Base-by-base conservation (phyloP, 495 filamentous ascomycete genomes). In the Alectoria sarmentosa region DNA sequence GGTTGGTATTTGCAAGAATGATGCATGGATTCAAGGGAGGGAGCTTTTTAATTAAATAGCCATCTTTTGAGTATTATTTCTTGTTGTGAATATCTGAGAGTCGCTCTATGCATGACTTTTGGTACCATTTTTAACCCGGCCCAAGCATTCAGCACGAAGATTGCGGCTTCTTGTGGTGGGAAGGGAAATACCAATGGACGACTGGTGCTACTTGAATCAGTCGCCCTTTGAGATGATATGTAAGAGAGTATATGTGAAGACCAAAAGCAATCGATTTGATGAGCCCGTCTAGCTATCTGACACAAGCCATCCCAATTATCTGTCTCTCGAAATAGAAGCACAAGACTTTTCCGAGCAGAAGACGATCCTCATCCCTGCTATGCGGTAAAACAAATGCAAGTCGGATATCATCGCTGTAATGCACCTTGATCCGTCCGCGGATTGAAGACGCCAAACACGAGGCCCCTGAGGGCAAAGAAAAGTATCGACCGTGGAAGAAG, bases 331-430 rank as follows among this genome's bases (percentile, higher is more conserved):
- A 42, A 39, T 21, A 63, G 36, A 63, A 46, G 49, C 49, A 57
- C 19, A 65, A 64, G 36, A 62, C 66, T 65, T 65, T 65, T 68
- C 66, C 62, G 26, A 30, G 26, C 55, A 36, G 54, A 41, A 49
- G 72, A 77, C 76, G 7, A 73, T 73, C 75, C 76, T 79, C 73
- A 73, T 76, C 71, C 73, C 74, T 74, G 72, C 68, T 69, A 70
- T 68, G 68, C 72, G 66, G 68, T 66, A 70, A 73, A 62, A 70
- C 74, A 73, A 70, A 68, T 74, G 76, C 77, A 78, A 78, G 75
- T 77, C 72, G 73, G 76, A 79, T 77, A 77, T 77, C 77, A 76
- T 73, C 72, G 67, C 62, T 67, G 67, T 61, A 75, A 68, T 62
- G 58, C 60, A 63, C 56, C 39, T 17, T 28, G 59, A 34, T 41